Evolutionary conservation across 352 stramenopile genomes (phyloP).

Genomic region (Chloridella minuta): DNA sequence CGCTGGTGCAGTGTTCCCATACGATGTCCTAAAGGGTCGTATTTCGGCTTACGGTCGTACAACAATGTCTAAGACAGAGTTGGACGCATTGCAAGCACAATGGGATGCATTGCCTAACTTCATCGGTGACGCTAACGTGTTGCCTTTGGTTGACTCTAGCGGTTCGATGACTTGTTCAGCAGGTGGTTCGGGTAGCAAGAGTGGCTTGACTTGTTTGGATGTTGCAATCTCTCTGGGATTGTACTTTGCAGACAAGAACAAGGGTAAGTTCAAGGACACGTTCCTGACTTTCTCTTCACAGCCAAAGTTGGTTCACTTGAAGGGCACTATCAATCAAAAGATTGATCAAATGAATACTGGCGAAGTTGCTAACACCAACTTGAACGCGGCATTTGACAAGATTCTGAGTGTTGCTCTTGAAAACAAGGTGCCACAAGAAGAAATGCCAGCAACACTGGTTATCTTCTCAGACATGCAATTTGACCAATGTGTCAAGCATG

Average conservation of each 20-base stretch:
- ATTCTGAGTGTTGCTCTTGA: background rate
- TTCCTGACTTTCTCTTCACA: background rate
- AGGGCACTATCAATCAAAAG: background rate
- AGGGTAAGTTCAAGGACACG: background rate
- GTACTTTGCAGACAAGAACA: background rate
- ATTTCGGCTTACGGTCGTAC: background rate
- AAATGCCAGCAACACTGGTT: background rate
- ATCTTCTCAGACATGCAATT: conserved; percentile 4
- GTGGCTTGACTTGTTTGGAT: background rate
- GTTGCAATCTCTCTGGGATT: background rate
- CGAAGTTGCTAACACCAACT: background rate
- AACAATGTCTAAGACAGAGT: background rate
- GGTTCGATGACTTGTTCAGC: background rate
- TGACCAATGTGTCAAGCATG: background rate
- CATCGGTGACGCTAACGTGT: background rate
- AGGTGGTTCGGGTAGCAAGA: background rate
- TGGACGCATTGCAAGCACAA: background rate
- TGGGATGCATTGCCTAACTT: background rate
- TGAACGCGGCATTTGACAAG: background rate
- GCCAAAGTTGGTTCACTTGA: background rate
- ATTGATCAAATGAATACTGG: background rate
- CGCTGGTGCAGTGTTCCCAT: background rate
- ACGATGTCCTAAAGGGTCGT: background rate
- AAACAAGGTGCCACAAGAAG: background rate
- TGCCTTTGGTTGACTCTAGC: background rate